Conservation (phyloP, 2,329 filamentous ascomycete species). For the Colletotrichum kahawae region DNA sequence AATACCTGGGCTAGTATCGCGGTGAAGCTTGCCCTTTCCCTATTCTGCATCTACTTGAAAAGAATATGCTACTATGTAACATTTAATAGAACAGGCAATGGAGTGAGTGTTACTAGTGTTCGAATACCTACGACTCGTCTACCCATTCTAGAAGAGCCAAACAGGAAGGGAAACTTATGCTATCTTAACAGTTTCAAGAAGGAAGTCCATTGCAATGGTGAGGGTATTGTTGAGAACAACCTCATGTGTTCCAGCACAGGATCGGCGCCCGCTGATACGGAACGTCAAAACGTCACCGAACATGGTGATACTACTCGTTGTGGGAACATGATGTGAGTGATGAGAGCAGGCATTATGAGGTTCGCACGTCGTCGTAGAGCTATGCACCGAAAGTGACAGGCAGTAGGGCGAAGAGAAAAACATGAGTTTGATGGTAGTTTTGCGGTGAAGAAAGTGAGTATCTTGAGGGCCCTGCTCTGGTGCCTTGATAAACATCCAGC, state of each 20-base stretch:
- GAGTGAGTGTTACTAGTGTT: background rate
- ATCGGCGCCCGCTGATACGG: background rate
- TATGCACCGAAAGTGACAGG: background rate
- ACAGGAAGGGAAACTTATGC: background rate
- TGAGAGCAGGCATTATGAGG: background rate
- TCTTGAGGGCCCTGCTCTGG: too few species aligned
- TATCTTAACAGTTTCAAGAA: background rate
- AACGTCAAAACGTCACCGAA: background rate
- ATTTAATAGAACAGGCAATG: background rate
- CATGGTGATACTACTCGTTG: background rate
- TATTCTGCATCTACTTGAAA: background rate
- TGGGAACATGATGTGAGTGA: background rate
- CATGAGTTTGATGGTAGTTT: too few species aligned
- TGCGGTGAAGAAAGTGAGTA: too few species aligned
- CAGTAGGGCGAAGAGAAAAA: background rate
- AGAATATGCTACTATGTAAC: background rate
- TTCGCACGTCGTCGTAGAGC: background rate
- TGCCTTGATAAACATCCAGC: too few species aligned
- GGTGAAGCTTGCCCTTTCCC: background rate
- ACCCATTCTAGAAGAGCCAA: background rate
- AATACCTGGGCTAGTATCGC: background rate
- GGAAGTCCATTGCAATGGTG: background rate
- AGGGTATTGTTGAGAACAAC: background rate
- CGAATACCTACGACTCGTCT: background rate
- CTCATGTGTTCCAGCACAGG: background rate